These are phyloP conservation scores for Yamadazyma scolyti DNA, from an alignment of 805 yeast species.

Conservation along the genomic window DNA sequence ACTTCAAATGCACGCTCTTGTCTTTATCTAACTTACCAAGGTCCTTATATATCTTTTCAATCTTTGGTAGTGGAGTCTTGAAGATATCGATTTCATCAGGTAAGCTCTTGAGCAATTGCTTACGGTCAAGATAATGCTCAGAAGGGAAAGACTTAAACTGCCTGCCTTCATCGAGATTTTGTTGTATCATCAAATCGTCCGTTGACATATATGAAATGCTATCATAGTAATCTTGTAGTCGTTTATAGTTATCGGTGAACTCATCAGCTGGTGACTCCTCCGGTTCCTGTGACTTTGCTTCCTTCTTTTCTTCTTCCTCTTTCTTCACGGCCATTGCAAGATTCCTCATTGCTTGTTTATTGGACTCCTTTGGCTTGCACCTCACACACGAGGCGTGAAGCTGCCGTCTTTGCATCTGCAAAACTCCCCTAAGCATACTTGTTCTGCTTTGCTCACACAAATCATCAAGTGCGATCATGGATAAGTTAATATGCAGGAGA, in stretches of 20 bases:
- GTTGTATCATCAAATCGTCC: slow-evolving; percentile 34
- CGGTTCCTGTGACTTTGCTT: slow-evolving; percentile 2
- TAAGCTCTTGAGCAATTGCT: slow-evolving; percentile 22
- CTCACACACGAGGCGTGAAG: no score
- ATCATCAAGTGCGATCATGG: no score
- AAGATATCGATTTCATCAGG: slow-evolving; percentile 36
- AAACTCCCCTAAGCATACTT: no score
- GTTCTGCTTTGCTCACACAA: no score
- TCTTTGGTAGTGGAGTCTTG: slow-evolving; percentile 23
- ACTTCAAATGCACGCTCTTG: slow-evolving; percentile 33
- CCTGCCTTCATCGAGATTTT: slow-evolving; percentile 30
- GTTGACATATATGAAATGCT: slow-evolving; percentile 32
- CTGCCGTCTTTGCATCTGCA: no score
- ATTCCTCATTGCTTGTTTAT: slow-evolving; percentile 24
- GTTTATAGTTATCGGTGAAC: slow-evolving; percentile 3
- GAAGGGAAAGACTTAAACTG: slow-evolving; percentile 31
- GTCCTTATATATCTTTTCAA: slow-evolving; percentile 28
- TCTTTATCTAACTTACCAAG: slow-evolving; percentile 33
- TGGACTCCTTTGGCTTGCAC: slow-evolving; percentile 8
- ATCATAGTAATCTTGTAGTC: slow-evolving; percentile 17
- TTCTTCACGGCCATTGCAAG: slow-evolving; percentile 30
- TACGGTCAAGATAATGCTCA: slow-evolving; percentile 33
- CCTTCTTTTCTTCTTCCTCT: slow-evolving; percentile 20
- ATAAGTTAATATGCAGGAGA: no score
- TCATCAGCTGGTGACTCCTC: slow-evolving; percentile 3